A percentile compares a stretch with the other conserved stretches of the same genome.
phyloP scores from a whole-genome alignment of 2,329 filamentous ascomycete genomes.

The Periglandula ipomoeae region DNA sequence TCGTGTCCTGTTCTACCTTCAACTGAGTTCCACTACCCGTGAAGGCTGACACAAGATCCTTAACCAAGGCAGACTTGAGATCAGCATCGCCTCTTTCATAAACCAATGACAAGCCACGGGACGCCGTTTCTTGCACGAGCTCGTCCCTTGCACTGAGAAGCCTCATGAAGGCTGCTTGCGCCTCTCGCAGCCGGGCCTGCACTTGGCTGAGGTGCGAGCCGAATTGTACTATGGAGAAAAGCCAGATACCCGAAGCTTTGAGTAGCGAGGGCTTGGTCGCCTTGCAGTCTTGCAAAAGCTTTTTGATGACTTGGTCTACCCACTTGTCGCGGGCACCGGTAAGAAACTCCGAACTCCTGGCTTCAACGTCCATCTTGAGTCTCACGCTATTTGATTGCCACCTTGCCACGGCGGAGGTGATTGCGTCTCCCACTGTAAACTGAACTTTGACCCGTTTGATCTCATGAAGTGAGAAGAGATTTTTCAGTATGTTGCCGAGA shows the following conservation, averaged over 20 bases:
- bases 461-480: slow-evolving; percentile 70
- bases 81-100: slow-evolving; percentile 84
- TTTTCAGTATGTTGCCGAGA: slow-evolving; percentile 51
- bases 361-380: slow-evolving; percentile 66
- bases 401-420: slow-evolving; percentile 66
- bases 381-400: slow-evolving; percentile 78
- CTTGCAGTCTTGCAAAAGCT: slow-evolving; percentile 67
- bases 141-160: slow-evolving; percentile 85
- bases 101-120: slow-evolving; percentile 79
- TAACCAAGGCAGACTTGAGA: slow-evolving; percentile 73
- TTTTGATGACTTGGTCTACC: slow-evolving; percentile 53
- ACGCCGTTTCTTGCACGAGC: slow-evolving; percentile 90
- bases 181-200: slow-evolving; percentile 64
- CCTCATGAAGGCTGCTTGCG: slow-evolving; percentile 79
- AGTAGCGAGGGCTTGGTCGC: slow-evolving; percentile 80
- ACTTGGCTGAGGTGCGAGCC: slow-evolving; percentile 72
- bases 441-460: slow-evolving; percentile 80
- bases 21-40: slow-evolving; percentile 67
- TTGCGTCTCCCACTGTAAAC: slow-evolving; percentile 82
- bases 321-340: slow-evolving; percentile 31
- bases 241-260: slow-evolving; percentile 91
- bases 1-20: slow-evolving; percentile 82
- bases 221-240: slow-evolving; percentile 84
- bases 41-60: slow-evolving; percentile 81
- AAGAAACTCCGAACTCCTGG: slow-evolving; percentile 23